These are phyloP conservation scores for Bipolaris zeicola DNA, from an alignment of 2,329 filamentous ascomycete genomes.

Conservation along the genomic window DNA sequence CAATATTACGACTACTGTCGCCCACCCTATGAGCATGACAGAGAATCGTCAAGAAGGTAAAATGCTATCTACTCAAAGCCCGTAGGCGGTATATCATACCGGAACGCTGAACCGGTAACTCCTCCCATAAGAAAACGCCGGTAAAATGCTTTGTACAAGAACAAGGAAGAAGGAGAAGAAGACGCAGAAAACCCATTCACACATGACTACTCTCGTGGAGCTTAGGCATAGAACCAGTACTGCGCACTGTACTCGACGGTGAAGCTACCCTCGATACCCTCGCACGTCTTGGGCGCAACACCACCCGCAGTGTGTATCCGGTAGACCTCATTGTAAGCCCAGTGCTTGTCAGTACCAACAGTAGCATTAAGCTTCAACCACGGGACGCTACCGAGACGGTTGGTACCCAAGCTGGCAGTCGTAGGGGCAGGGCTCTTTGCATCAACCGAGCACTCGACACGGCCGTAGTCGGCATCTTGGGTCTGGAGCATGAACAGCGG, in stretches of 20 bases:
- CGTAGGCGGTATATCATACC: constrained; percentile 13
- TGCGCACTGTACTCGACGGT: constrained; percentile 80
- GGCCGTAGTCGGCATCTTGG: constrained; percentile 57
- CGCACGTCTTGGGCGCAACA: constrained; percentile 73
- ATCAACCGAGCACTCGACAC: constrained; percentile 68
- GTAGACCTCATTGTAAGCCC: constrained; percentile 74
- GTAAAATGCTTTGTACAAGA: constrained; percentile 42
- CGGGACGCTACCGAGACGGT: constrained; percentile 67
- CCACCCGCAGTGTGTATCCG: constrained; percentile 85
- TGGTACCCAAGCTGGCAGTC: constrained; percentile 63
- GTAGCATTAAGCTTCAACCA: constrained; percentile 74
- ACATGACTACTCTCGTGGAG: too few relatives aligned
- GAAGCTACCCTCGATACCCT: constrained; percentile 67
- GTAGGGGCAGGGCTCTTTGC: constrained; percentile 66
- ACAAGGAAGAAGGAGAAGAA: neutral
- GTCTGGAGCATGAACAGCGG: constrained; percentile 82
- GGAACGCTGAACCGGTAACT: constrained; percentile 22
- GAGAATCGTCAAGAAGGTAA: constrained; percentile 26
- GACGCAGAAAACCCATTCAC: neutral
- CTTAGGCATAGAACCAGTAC: constrained; percentile 66
- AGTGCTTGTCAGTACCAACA: constrained; percentile 14
- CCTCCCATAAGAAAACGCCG: constrained; percentile 30
- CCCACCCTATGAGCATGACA: constrained; percentile 20
- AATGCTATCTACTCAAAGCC: constrained; percentile 25
- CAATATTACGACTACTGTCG: constrained; percentile 30